Evolutionary conservation across 805 yeast species (phyloP), one percentile per base, ranked within the genome.

Genomic region (Schwanniomyces sp.): DNA sequence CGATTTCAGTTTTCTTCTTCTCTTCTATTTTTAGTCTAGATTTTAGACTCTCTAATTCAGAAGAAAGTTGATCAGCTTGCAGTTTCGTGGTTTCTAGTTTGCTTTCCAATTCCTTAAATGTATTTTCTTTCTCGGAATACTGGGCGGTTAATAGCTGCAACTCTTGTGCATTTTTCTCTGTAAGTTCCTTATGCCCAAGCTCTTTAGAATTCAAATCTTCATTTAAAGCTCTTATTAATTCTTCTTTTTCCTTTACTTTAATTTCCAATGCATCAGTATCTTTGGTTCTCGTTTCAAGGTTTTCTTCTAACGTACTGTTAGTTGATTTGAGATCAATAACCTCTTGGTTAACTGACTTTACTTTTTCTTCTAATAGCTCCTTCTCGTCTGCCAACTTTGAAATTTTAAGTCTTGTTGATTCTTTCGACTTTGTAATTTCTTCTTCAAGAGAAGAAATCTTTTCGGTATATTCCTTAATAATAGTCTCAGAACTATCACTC

Each of bases 401-500:
- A 27, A 36, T 40, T 44, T 34, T 27, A 7, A 14, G n/a, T 9
- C 37, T 24, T 9, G 29, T 10, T n/a, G 32, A 25, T 14, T 39
- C 41, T 39, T 39, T 39, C 26, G 26, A n/a, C 7, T 25, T 16
- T 5, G 41, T 25, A 6, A 39, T 14, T 26, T 39, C 26, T 14
- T n/a, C 12, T 49, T 81, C 85, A 12, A 81, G 55, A 7, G 51
- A 54, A 12, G 68, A 63, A 7, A 80, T 70, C 53, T 73, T 77
- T 27, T 72, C 76, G 9, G 76, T 66, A 52, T 79, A 80, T 46
- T 79, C 81, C 51, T 75, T 70, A 0, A 79, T 66, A 0, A 76
- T 66, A 0, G 79, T 68, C 47, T 78, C 81, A 0, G 86, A 80
- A 42, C 67, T 76, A 45, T 78, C 77, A 45, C 72, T 72, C 10